Evolutionary conservation across 2,329 filamentous ascomycete genomes (phyloP).

Genomic region (Metarhizium rileyi): DNA sequence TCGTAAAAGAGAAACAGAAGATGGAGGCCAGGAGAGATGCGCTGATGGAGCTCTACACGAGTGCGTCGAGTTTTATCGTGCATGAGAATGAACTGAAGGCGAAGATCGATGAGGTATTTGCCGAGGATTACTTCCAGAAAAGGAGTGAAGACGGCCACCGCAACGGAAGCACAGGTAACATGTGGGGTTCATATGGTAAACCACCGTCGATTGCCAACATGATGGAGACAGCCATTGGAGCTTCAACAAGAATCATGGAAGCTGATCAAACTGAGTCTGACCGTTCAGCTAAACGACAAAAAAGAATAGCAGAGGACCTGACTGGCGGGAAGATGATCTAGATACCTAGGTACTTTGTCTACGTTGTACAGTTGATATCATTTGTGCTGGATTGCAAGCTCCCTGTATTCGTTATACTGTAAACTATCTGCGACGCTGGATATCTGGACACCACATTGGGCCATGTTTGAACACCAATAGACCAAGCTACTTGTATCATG

Average conservation of each 20-base stretch:
- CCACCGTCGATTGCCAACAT: conserved; percentile 37
- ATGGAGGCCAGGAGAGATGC: conserved; percentile 55
- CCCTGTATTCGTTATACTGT: neutral
- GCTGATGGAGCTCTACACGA: conserved; percentile 82
- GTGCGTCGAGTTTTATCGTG: conserved; percentile 79
- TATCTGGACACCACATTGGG: neutral
- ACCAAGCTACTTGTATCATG: neutral
- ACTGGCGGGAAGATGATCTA: conserved; percentile 46
- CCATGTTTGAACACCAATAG: neutral
- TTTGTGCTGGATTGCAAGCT: conserved; percentile 10
- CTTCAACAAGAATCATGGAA: conserved; percentile 27
- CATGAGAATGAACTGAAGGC: conserved; percentile 66
- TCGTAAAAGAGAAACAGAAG: conserved; percentile 34
- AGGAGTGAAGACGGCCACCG: conserved; percentile 20
- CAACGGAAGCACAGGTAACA: conserved; percentile 32
- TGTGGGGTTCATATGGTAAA: conserved; percentile 40
- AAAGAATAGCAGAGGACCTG: conserved; percentile 47
- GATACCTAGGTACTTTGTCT: neutral
- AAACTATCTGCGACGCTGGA: neutral
- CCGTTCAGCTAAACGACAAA: conserved; percentile 41
- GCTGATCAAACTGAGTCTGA: conserved; percentile 28
- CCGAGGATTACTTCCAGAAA: conserved; percentile 44
- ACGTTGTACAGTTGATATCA: neutral
- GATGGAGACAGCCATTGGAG: conserved; percentile 27
- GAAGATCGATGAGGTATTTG: conserved; percentile 68